phyloP scores from a whole-genome alignment of 169 alveolate species.

The Hammondia hammondi region DNA sequence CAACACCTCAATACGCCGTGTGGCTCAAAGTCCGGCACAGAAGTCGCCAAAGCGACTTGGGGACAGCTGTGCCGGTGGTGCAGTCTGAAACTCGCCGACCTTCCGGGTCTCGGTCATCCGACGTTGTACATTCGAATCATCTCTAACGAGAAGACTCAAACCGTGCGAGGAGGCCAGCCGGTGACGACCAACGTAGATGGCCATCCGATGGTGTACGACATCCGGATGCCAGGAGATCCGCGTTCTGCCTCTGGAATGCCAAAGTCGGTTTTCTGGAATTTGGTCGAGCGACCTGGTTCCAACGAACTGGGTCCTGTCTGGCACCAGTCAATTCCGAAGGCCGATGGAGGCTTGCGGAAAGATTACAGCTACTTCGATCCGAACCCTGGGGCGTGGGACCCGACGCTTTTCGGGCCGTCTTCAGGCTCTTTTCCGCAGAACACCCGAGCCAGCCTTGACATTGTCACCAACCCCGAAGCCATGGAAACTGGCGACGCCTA shows the following conservation, averaged over 20 bases:
- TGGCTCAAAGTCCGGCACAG: not conserved
- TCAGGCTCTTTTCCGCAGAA: not conserved
- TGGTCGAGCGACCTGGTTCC: conserved; percentile 17
- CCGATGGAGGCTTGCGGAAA: not conserved
- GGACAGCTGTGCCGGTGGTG: conserved; percentile 38
- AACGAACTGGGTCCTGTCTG: not conserved
- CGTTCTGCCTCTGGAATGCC: not conserved
- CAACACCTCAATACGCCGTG: conserved; percentile 12
- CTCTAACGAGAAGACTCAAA: not conserved
- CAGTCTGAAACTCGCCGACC: not conserved
- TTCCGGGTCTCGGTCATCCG: not conserved
- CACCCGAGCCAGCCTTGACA: not conserved
- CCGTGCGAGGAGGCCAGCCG: conserved; percentile 22
- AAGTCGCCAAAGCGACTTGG: not conserved
- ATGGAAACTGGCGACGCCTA: conserved; percentile 4
- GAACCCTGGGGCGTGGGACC: not conserved
- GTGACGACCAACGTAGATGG: conserved; percentile 11
- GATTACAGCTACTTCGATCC: not conserved
- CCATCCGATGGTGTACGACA: conserved; percentile 29
- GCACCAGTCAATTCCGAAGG: not conserved
- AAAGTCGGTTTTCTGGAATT: not conserved
- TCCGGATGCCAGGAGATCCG: not conserved
- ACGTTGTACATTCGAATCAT: not conserved
- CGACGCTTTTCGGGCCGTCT: not conserved
- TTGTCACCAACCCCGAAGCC: conserved; percentile 19